Percentiles rank a stretch among this genome's conserved stretches.
Conservation (phyloP, 768 basidiomycete species). For the Serendipita sp. region DNA sequence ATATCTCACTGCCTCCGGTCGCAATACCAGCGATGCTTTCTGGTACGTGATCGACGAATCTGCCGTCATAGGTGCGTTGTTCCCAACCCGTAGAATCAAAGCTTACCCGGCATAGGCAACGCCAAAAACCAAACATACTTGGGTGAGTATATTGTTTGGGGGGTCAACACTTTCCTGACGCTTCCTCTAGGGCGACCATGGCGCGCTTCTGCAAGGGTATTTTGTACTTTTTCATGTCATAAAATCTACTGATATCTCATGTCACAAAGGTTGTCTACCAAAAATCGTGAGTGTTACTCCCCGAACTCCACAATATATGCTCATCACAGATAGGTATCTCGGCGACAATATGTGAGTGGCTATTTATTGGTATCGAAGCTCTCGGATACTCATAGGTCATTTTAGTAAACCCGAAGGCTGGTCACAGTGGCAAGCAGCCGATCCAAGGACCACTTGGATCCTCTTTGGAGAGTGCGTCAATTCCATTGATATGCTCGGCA, state of each 20-base stretch:
- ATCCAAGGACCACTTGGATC: constrained; percentile 9
- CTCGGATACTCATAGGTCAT: not conserved
- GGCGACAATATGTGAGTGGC: not conserved
- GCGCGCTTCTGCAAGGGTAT: constrained; percentile 21
- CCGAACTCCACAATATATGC: not conserved
- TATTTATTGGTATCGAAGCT: not conserved
- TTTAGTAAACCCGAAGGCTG: constrained; percentile 10
- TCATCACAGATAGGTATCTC: constrained; percentile 17
- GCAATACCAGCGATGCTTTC: not conserved
- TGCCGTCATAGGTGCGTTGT: not conserved
- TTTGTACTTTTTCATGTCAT: too few species aligned
- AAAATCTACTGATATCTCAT: too few species aligned
- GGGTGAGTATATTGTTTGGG: constrained; percentile 12
- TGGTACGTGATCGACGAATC: constrained; percentile 5
- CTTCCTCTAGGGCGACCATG: not conserved
- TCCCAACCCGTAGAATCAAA: not conserved
- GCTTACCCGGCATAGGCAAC: not conserved
- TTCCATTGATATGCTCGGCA: not conserved
- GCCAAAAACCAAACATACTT: constrained; percentile 25
- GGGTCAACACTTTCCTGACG: not conserved
- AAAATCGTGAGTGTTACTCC: constrained; percentile 20
- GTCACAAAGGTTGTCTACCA: constrained; percentile 24
- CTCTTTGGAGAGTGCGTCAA: constrained; percentile 11
- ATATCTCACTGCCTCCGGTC: constrained; percentile 1
- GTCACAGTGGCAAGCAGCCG: constrained; percentile 9